Evolutionary conservation across 2,329 filamentous ascomycete genomes (phyloP), one percentile per base, ranked within the genome.

Genomic region (Decorospora gaudefroyi): DNA sequence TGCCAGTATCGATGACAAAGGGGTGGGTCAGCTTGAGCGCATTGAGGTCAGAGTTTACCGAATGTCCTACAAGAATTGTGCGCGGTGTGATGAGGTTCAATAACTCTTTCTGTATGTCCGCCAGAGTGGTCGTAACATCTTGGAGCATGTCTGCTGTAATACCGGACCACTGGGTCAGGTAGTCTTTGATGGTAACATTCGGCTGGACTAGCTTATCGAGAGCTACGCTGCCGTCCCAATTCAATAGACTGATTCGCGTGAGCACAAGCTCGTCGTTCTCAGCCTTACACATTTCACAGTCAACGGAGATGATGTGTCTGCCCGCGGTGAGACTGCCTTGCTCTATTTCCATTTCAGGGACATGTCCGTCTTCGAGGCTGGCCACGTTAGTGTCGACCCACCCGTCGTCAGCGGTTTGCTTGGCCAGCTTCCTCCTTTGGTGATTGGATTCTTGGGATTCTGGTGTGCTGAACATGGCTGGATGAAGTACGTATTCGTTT

Each of bases 221-320:
- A 11, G 96, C 77, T 7, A 88, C 80, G 22, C 83, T 81, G 34
- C 91, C 91, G 57, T 90, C 83, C 92, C 93, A 99, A 48, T 84
- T 77, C 6, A 99, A 76, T 26, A 97, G 71, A 66, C 90, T 96
- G 66, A 97, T 86, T 43, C 93, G 84, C 1, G 93, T 95, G 29
- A 99, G 82, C 23, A 91, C 89, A 52, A 87, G 89, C 54, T 88
- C 82, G 33, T 84, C 84, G 49, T 86, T 83, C 47, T 85, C 87
- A 2, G 90, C 95, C 73, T 90, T 85, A 68, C 91, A 96, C 93
- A 99, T 99, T 72, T 99, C 93, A 72, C 93, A 99, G 68, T 99
- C 93, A 41, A 99, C 77, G 1, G 90, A 86, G 34, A 95, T 75
- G 8, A 96, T 75, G 25, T 86, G 80, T 51, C 90, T 83, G 23